Conservation (phyloP, 495 filamentous ascomycete species). For the Clohesyomyces aquaticus region DNA sequence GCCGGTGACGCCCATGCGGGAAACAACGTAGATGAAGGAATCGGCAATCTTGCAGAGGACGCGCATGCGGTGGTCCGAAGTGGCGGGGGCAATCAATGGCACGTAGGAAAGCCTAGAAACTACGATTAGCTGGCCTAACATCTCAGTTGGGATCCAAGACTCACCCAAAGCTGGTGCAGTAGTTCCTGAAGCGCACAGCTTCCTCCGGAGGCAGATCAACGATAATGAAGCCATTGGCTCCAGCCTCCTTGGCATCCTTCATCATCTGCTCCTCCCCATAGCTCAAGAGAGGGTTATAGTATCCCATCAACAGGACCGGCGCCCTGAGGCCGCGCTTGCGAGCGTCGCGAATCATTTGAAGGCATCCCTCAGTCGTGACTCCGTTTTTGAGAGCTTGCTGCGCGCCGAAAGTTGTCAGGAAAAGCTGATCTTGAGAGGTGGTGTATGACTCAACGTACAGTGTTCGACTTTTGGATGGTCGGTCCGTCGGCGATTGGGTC, state of each 20-base stretch:
- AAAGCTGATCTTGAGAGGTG: conserved; percentile 33
- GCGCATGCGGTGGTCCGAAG: conserved; percentile 90
- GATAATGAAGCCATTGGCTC: conserved; percentile 96
- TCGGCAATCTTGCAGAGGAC: conserved; percentile 95
- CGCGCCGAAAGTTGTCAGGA: conserved; percentile 17
- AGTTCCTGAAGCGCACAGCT: conserved; percentile 85
- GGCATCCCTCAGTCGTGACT: conserved; percentile 73
- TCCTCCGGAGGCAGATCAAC: conserved; percentile 97
- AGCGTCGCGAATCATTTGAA: conserved; percentile 79
- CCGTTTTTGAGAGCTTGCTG: conserved; percentile 79
- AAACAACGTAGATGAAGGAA: conserved; percentile 99
- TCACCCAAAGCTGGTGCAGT: conserved; percentile 62
- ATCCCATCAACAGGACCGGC: conserved; percentile 94
- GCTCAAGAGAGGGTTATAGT: conserved; percentile 92
- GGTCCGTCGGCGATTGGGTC: conserved; percentile 97
- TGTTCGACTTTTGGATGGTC: conserved; percentile 74
- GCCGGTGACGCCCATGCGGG: conserved; percentile 95
- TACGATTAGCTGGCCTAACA: background rate
- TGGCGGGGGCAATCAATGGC: conserved; percentile 91
- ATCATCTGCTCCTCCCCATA: conserved; percentile 93
- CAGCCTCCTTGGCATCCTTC: conserved; percentile 79
- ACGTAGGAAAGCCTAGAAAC: conserved; percentile 79
- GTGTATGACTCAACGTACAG: conserved; percentile 40
- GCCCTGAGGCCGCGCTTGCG: conserved; percentile 73
- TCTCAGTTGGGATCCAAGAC: conserved; percentile 6